These are phyloP conservation scores for Trametes sp. DNA, from an alignment of 1,284 basidiomycete genomes.

Conservation along the genomic window DNA sequence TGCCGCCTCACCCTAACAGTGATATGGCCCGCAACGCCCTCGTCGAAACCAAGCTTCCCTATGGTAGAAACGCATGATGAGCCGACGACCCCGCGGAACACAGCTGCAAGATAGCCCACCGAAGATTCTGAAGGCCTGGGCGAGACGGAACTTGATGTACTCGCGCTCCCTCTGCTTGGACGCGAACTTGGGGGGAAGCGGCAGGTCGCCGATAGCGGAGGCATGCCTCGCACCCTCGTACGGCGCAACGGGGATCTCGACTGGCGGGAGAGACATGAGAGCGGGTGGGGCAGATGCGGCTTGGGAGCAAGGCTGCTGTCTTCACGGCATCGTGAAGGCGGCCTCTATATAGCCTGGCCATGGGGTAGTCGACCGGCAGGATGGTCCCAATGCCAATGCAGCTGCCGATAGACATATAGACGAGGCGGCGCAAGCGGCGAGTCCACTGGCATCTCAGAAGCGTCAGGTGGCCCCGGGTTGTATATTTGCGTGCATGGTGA, in stretches of 20 bases:
- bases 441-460: background rate
- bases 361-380: background rate
- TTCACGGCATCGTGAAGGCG: too few species aligned
- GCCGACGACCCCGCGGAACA: conserved; percentile 23
- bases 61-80: conserved; percentile 27
- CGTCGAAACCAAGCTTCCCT: conserved; percentile 65
- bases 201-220: conserved; percentile 17
- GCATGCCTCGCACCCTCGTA: background rate
- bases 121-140: conserved; percentile 59
- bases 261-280: background rate
- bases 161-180: conserved; percentile 53
- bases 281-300: background rate
- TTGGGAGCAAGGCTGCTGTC: background rate
- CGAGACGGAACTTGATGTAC: conserved; percentile 61
- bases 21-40: conserved; percentile 69
- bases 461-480: background rate
- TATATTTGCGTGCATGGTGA: background rate
- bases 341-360: background rate
- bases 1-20: conserved; percentile 57
- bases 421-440: background rate
- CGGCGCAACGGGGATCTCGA: conserved; percentile 1
- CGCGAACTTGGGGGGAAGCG: conserved; percentile 44
- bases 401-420: background rate
- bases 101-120: too few species aligned
- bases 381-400: background rate